Evolutionary conservation across 352 stramenopile species (phyloP), one percentile per base, ranked within the genome.

Genomic region (Pythium dissimile): DNA sequence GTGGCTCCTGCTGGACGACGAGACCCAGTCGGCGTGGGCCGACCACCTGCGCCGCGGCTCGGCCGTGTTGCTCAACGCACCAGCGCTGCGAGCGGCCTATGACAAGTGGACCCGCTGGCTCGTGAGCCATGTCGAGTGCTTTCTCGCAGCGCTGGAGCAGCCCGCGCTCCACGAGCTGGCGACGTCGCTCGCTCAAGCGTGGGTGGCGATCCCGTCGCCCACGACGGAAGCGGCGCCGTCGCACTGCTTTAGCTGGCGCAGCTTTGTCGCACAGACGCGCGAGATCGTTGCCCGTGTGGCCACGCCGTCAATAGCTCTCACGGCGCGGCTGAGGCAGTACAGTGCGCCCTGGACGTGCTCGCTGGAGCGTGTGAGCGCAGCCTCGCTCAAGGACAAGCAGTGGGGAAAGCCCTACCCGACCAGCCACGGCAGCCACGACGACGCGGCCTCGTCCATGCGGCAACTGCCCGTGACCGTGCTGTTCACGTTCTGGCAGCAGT

Each of bases 401-500:
- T 41, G 34, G 34, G 16, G 34, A 6, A 41, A 41, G 20, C 34
- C 41, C 5, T 31, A 47, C 18, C 20, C 20, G 13, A 18, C 13
- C 16, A 26, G 5, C 1, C 20, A 34, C 23, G 11, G 15, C 12
- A 24, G 5, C 10, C 9, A 54, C 18, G 23, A 55, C 9, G 8
- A 5, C 13, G 15, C 31, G 5, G 16, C 18, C 5, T 18, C 0
- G 0, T 28, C 31, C 39, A 32, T 59, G 26, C 18, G 28, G 1
- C 8, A 8, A 6, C 27, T 59, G 1, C 41, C 52, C 3, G 24
- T 42, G 20, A 47, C 53, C 41, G 42, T 46, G 28, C 53, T 60
- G 4, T 60, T 60, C 16, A 30, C 30, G n/a, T 60, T 53, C 42
- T 60, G 53, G 53, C 53, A 53, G 23, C 53, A 60, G 23, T 31